A percentile compares a stretch with the other conserved stretches of the same genome.
Conservation (phyloP, 768 basidiomycete species). For the Lactifluus volemus region DNA sequence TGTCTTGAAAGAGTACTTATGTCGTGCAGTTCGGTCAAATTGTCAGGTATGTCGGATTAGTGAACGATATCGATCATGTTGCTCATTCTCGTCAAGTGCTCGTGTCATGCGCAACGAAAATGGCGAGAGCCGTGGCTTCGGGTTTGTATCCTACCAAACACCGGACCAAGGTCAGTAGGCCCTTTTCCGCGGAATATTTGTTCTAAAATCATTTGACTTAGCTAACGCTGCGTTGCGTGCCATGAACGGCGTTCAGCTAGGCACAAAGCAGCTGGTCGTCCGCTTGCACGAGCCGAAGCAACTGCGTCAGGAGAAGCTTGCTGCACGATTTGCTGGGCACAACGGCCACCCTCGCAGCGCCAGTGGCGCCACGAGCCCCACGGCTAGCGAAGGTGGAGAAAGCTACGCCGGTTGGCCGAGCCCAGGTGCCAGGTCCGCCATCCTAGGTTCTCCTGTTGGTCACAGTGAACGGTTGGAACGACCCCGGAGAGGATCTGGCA, state of each 20-base stretch:
- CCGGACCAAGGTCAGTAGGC: slow-evolving; percentile 59
- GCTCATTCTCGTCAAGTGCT: slow-evolving; percentile 42
- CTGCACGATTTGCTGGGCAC: slow-evolving; percentile 64
- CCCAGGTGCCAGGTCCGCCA: slow-evolving; percentile 47
- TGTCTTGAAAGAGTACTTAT: neutral
- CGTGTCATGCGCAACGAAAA: slow-evolving; percentile 85
- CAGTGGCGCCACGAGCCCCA: slow-evolving; percentile 80
- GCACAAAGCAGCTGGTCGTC: slow-evolving; percentile 73
- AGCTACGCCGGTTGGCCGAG: slow-evolving; percentile 67
- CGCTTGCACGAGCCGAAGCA: slow-evolving; percentile 88
- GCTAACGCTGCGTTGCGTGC: slow-evolving; percentile 64
- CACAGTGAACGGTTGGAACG: slow-evolving; percentile 51
- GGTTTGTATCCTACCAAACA: slow-evolving; percentile 81
- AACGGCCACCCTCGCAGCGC: slow-evolving; percentile 74
- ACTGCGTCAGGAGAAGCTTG: slow-evolving; percentile 81
- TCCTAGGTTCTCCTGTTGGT: slow-evolving; percentile 49
- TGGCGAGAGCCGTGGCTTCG: slow-evolving; percentile 80
- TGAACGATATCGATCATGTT: neutral
- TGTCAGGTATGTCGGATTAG: slow-evolving; percentile 50
- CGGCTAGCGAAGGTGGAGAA: slow-evolving; percentile 74
- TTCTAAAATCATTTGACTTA: slow-evolving; percentile 24
- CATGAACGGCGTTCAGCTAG: slow-evolving; percentile 72
- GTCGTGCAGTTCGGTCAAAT: slow-evolving; percentile 70
- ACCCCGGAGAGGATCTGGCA: slow-evolving; percentile 69
- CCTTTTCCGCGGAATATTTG: neutral